Conservation (phyloP, 352 stramenopile species). For the Phytophthora kernoviae region DNA sequence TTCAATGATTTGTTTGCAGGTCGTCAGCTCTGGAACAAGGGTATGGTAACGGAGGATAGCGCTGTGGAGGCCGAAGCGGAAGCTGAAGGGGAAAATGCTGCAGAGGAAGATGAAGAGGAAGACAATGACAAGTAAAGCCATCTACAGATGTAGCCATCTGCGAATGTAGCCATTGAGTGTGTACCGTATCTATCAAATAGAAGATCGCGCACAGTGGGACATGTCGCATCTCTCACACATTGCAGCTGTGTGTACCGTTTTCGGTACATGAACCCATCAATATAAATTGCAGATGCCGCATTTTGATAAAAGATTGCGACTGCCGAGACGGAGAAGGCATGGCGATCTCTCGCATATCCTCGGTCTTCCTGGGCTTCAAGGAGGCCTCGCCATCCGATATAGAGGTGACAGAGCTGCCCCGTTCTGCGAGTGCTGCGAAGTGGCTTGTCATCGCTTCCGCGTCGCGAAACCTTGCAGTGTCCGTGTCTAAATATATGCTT, state of each 20-base stretch:
- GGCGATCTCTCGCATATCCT: conserved; percentile 14
- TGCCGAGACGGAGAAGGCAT: conserved; percentile 15
- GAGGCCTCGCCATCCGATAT: conserved; percentile 2
- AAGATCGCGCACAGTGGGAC: conserved; percentile 1
- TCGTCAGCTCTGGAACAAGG: conserved; percentile 71
- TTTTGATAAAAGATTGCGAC: conserved; percentile 26
- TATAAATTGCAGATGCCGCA: conserved; percentile 20
- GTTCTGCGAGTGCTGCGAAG: conserved; percentile 51
- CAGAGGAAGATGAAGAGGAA: conserved; percentile 38
- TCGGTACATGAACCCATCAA: conserved; percentile 22
- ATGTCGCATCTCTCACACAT: background rate
- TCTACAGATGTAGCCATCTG: conserved; percentile 19
- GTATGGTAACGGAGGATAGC: conserved; percentile 73
- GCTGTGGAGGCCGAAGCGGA: conserved; percentile 45
- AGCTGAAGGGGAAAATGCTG: conserved; percentile 49
- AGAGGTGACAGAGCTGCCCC: background rate
- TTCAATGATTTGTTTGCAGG: conserved; percentile 31
- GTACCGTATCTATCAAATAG: background rate
- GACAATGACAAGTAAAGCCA: conserved; percentile 18
- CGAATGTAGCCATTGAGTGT: conserved; percentile 1
- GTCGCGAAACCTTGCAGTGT: conserved; percentile 45
- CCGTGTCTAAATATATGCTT: conserved; percentile 15
- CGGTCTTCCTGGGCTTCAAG: background rate
- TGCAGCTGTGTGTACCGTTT: no score
- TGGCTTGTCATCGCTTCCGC: conserved; percentile 48